phyloP scores from a whole-genome alignment of 75 land plant species.

The Pinus taeda region DNA sequence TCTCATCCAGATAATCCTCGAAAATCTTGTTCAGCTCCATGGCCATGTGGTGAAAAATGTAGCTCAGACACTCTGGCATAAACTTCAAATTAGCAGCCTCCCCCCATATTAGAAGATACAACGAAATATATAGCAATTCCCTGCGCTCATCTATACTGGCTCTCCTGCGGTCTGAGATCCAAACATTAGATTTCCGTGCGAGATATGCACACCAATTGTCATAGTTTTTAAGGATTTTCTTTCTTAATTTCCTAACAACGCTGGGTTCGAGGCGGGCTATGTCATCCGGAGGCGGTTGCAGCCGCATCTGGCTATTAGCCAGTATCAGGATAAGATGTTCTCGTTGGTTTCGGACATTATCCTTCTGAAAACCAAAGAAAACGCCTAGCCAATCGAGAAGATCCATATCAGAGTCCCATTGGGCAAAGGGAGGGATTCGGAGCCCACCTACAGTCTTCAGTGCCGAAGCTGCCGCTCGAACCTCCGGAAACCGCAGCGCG shows the following conservation, averaged over 20 bases:
- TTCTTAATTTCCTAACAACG: slow-evolving; percentile 56
- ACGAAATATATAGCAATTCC: slow-evolving; percentile 74
- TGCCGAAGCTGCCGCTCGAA: slow-evolving; percentile 78
- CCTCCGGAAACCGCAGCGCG: slow-evolving; percentile 82
- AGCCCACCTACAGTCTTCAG: slow-evolving; percentile 67
- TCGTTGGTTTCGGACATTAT: slow-evolving; percentile 88
- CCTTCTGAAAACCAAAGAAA: slow-evolving; percentile 84
- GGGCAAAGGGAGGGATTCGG: slow-evolving; percentile 46
- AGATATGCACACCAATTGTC: slow-evolving; percentile 71
- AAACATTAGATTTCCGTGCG: slow-evolving; percentile 32
- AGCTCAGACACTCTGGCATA: slow-evolving; percentile 78
- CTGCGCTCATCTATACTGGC: slow-evolving; percentile 27
- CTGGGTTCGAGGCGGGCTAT: slow-evolving; percentile 55
- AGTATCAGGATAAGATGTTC: slow-evolving; percentile 91
- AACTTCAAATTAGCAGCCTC: slow-evolving; percentile 88
- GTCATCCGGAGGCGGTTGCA: slow-evolving; percentile 69
- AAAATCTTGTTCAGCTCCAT: slow-evolving; percentile 64
- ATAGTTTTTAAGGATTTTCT: slow-evolving; percentile 70
- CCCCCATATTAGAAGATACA: slow-evolving; percentile 89
- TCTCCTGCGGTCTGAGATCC: slow-evolving; percentile 21
- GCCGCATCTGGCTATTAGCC: slow-evolving; percentile 92
- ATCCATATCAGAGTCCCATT: slow-evolving; percentile 58
- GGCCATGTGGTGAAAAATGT: slow-evolving; percentile 86
- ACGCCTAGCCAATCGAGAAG: slow-evolving; percentile 87
- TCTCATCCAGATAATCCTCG: slow-evolving; percentile 55